These are phyloP conservation scores for Aspergillus unguis DNA, from an alignment of 2,329 filamentous ascomycete genomes.

Conservation along the genomic window DNA sequence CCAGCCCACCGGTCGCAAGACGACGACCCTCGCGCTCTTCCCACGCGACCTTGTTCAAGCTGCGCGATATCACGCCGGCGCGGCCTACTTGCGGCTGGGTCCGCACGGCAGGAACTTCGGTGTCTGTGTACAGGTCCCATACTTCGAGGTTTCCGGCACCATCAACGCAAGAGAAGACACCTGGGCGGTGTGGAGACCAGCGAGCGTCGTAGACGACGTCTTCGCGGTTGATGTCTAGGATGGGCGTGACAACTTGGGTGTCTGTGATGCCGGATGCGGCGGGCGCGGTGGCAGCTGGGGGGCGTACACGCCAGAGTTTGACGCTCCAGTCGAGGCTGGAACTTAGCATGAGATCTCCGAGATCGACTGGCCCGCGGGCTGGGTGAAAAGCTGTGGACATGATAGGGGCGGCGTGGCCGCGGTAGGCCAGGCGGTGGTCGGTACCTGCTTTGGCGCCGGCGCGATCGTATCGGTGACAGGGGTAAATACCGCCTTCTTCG, in stretches of 20 bases:
- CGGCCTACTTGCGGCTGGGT: conserved; percentile 65
- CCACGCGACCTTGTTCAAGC: conserved; percentile 92
- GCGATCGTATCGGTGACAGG: conserved; percentile 94
- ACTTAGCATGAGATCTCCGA: conserved; percentile 90
- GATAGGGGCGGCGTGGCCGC: conserved; percentile 86
- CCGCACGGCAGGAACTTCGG: conserved; percentile 83
- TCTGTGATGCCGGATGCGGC: conserved; percentile 36
- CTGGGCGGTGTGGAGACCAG: conserved; percentile 92
- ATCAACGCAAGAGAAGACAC: conserved; percentile 91
- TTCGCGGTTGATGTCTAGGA: conserved; percentile 88
- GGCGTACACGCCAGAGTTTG: conserved; percentile 89
- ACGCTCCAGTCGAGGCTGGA: conserved; percentile 95
- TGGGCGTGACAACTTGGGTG: conserved; percentile 60
- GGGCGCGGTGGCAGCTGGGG: conserved; percentile 40
- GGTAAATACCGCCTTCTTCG: conserved; percentile 94
- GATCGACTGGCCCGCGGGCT: conserved; percentile 83
- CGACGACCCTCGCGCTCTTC: conserved; percentile 83
- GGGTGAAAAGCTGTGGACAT: conserved; percentile 97
- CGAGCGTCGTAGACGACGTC: conserved; percentile 95
- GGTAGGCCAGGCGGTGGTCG: conserved; percentile 82
- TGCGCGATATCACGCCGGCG: conserved; percentile 71
- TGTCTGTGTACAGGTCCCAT: conserved; percentile 91
- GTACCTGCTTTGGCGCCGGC: conserved; percentile 96
- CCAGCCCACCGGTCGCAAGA: conserved; percentile 85
- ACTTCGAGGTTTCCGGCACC: conserved; percentile 88